Evolutionary conservation across 2,329 filamentous ascomycete species (phyloP).

Genomic region (Penicillium capsulatum): DNA sequence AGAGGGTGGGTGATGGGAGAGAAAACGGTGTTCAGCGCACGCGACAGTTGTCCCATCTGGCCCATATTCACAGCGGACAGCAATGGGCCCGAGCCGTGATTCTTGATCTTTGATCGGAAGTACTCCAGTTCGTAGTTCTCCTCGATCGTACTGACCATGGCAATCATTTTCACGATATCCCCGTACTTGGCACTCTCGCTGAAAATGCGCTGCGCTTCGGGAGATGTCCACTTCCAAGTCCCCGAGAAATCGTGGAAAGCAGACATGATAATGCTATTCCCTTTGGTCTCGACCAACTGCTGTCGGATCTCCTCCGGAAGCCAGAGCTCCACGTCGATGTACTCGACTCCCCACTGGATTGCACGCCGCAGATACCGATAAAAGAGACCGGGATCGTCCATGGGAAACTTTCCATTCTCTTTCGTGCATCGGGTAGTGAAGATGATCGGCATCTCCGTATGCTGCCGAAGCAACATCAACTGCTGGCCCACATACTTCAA

Average conservation of each 20-base stretch:
- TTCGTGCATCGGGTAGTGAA: conserved; percentile 78
- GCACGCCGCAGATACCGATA: conserved; percentile 77
- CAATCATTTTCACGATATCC: conserved; percentile 89
- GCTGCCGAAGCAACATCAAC: conserved; percentile 75
- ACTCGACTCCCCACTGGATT: conserved; percentile 85
- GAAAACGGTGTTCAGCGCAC: conserved; percentile 79
- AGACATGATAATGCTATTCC: conserved; percentile 82
- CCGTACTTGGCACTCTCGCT: conserved; percentile 67
- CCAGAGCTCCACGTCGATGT: conserved; percentile 86
- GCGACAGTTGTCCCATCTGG: conserved; percentile 76
- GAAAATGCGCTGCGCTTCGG: conserved; percentile 68
- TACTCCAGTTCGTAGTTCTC: conserved; percentile 90
- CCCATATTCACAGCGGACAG: conserved; percentile 86
- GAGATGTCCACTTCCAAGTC: conserved; percentile 75
- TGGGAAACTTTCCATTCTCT: conserved; percentile 80
- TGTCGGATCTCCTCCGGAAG: conserved; percentile 71
- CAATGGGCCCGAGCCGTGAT: conserved; percentile 63
- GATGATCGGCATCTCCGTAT: conserved; percentile 84
- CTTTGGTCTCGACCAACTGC: conserved; percentile 63
- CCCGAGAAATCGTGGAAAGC: conserved; percentile 87
- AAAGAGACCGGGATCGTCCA: conserved; percentile 71
- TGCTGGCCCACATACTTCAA: conserved; percentile 81
- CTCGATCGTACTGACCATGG: conserved; percentile 73
- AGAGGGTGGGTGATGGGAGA: conserved; percentile 84
- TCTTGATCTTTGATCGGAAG: conserved; percentile 73